Evolutionary conservation across 495 filamentous ascomycete genomes (phyloP).

Genomic region (Acidiella bohemica): DNA sequence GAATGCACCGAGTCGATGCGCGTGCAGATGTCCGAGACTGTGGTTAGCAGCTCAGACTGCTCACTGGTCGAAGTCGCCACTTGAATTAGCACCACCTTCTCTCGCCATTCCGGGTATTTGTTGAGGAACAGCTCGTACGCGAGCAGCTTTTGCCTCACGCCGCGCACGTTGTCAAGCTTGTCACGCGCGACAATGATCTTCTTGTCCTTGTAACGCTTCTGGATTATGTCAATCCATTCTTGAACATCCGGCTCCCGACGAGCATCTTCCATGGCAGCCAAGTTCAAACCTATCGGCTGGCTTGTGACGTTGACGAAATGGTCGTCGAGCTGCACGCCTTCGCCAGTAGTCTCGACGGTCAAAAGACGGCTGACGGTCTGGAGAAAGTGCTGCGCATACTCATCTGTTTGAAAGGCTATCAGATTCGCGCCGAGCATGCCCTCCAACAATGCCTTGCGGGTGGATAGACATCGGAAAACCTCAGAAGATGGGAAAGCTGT

Average conservation of each 20-base stretch:
- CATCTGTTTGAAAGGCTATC: slow-evolving; percentile 80
- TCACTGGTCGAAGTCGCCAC: slow-evolving; percentile 82
- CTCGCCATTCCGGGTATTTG: slow-evolving; percentile 76
- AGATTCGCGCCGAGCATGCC: slow-evolving; percentile 85
- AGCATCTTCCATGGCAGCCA: slow-evolving; percentile 53
- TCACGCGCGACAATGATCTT: slow-evolving; percentile 81
- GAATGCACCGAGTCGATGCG: slow-evolving; percentile 81
- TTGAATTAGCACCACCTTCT: slow-evolving; percentile 78
- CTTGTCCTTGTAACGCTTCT: slow-evolving; percentile 69
- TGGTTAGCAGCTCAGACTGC: slow-evolving; percentile 70
- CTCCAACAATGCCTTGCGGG: slow-evolving; percentile 70
- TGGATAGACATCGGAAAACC: slow-evolving; percentile 78
- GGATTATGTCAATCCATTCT: slow-evolving; percentile 64
- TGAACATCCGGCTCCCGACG: slow-evolving; percentile 60
- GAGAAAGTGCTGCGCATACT: slow-evolving; percentile 85
- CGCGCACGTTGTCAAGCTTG: slow-evolving; percentile 81
- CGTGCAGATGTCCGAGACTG: slow-evolving; percentile 81
- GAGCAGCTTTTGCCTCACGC: slow-evolving; percentile 80
- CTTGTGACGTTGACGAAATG: slow-evolving; percentile 77
- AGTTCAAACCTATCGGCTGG: slow-evolving; percentile 71
- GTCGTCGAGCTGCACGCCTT: slow-evolving; percentile 82
- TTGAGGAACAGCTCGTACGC: slow-evolving; percentile 90
- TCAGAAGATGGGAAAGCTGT: slow-evolving; percentile 92
- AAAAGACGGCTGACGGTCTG: slow-evolving; percentile 86
- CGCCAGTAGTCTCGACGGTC: slow-evolving; percentile 69